Evolutionary conservation across 345 rosid species (phyloP), one percentile per base, ranked within the genome.

Genomic region (Gossypium bickii): DNA sequence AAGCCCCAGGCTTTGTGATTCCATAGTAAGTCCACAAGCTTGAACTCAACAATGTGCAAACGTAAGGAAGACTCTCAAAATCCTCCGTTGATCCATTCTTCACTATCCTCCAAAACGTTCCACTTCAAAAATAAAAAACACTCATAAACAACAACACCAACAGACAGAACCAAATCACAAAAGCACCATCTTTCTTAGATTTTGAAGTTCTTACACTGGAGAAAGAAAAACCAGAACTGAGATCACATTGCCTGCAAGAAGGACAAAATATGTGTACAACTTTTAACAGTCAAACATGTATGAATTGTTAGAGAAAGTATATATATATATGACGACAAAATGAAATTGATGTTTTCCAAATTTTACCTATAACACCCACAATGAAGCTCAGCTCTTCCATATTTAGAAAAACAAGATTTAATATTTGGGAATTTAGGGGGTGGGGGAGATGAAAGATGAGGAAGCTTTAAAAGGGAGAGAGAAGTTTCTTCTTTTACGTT

Each of bases 11-110:
- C 68, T 85, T 89, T 45, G 81, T 87, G 49, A 85, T 78, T 4
- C 98, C 97, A 71, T 93, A 93, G 77, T 89, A 93, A 41, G 93
- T 88, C 98, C 98, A 93, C n/a, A 93, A 66, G 2, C 90, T 83
- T 44, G 93, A 78, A 67, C 75, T 79, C 57, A 93, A 52, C 78
- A 93, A 74, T 20, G 92, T 90, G 74, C 97, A 89, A 1, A 93
- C 34, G 76, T 89, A 93, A 1, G 98, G 98, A 49, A 93, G 82
- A 75, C 90, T 85, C 79, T 88, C 85, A 63, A 86, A 93, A 0
- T 90, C 87, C 77, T 89, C 94, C 3, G 98, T 89, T 2, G 97
- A 89, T 72, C 80, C 44, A 15, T 76, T 52, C 74, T 67, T 83
- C 69, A 86, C 52, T 38, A 93, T 89, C 73, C 81, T 77, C 88